Percentiles rank a stretch among this genome's conserved stretches.
Conservation (phyloP, 2,329 filamentous ascomycete genomes). For the Aureobasidium namibiae region DNA sequence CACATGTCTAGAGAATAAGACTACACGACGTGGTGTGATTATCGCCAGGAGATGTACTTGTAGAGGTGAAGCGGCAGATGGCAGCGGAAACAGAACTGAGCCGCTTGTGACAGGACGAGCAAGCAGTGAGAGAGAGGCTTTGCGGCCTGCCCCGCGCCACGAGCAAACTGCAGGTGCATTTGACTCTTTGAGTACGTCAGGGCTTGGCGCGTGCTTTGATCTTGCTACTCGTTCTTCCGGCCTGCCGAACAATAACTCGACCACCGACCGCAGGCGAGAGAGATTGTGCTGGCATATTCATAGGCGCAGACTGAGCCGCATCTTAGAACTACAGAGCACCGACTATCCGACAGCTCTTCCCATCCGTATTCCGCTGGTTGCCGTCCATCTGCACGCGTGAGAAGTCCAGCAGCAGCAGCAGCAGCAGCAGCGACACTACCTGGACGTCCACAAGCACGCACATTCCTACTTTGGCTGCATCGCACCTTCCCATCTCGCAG, state of each 20-base stretch:
- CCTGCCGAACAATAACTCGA: slow-evolving; percentile 8
- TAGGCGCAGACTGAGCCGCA: not conserved
- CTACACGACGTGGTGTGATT: not conserved
- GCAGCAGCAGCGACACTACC: not conserved
- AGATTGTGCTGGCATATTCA: slow-evolving; percentile 5
- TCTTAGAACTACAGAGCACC: not conserved
- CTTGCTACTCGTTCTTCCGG: slow-evolving; percentile 11
- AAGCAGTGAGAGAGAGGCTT: not conserved
- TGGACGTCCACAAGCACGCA: not conserved
- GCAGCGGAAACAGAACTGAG: not conserved
- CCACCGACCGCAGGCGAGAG: not conserved
- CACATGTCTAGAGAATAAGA: not conserved
- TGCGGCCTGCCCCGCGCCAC: not conserved
- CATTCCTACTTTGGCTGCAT: not conserved
- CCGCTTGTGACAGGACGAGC: not conserved
- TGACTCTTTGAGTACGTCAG: not conserved
- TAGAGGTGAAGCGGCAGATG: not conserved
- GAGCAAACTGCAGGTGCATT: not conserved
- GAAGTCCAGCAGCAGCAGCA: slow-evolving; percentile 6
- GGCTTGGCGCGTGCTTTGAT: slow-evolving; percentile 3
- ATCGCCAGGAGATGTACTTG: not conserved
- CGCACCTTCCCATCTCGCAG: slow-evolving; percentile 5
- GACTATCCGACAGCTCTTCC: not conserved
- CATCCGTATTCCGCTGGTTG: not conserved
- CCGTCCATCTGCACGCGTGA: not conserved